A percentile compares a stretch with the other conserved stretches of the same genome.
phyloP scores from a whole-genome alignment of 2,329 filamentous ascomycete genomes.

The Coniochaeta sp. region DNA sequence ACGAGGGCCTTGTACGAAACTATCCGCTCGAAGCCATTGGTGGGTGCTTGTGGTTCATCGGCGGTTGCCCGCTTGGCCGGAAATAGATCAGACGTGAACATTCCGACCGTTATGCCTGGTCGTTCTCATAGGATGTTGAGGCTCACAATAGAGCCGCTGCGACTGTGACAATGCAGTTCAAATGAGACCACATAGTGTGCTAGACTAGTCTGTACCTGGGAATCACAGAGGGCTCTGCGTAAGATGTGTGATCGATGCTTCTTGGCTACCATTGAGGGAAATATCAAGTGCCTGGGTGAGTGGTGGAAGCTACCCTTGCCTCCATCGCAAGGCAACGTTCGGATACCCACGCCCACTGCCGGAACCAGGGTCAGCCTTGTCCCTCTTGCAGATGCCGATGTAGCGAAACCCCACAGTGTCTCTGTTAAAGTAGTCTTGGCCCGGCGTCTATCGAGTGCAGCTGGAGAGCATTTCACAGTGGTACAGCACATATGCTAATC shows the following conservation, averaged over 20 bases:
- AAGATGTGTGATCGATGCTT: background rate
- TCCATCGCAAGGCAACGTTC: background rate
- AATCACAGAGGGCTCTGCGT: background rate
- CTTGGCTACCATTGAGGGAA: background rate
- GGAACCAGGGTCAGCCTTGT: no score
- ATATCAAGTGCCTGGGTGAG: background rate
- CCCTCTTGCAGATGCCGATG: background rate
- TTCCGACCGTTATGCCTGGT: background rate
- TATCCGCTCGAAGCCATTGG: background rate
- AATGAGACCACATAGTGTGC: background rate
- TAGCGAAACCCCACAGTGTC: background rate
- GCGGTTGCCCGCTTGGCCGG: background rate
- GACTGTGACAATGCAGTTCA: background rate
- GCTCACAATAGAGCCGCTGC: background rate
- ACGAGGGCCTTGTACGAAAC: background rate
- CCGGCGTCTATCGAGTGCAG: no score
- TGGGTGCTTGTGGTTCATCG: background rate
- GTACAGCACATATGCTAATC: no score
- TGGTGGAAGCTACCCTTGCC: background rate
- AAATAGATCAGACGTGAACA: background rate
- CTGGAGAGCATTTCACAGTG: no score
- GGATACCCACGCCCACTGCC: background rate
- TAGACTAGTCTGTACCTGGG: background rate
- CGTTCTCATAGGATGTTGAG: no score
- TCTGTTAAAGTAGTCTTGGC: background rate